Percentiles rank a stretch among this genome's conserved stretches.
Conservation (phyloP, 2,329 filamentous ascomycete genomes). For the Aspergillus fumigatus region DNA sequence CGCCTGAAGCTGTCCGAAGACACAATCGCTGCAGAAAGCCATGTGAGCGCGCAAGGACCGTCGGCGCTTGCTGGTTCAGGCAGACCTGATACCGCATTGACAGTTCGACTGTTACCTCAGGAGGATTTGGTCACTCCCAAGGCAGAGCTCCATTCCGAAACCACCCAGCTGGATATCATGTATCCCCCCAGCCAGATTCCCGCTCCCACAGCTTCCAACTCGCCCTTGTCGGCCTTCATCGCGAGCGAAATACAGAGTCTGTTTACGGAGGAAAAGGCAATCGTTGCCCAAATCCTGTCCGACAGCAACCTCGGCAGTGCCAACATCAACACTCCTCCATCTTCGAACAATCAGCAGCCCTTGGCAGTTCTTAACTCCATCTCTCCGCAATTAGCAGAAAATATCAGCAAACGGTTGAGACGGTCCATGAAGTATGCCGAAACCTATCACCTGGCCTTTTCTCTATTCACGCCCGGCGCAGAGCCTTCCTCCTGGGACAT, state of each 20-base stretch:
- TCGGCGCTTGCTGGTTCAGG: conserved; percentile 11
- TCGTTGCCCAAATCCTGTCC: conserved; percentile 70
- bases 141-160: conserved; percentile 64
- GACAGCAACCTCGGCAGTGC: conserved; percentile 39
- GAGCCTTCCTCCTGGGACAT: conserved; percentile 87
- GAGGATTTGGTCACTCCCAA: conserved; percentile 47
- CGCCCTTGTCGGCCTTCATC: conserved; percentile 69
- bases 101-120: conserved; percentile 62
- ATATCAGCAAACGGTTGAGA: conserved; percentile 67
- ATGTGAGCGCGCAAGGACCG: conserved; percentile 8
- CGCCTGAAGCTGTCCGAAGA: conserved; percentile 59
- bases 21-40: conserved; percentile 3
- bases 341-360: conserved; percentile 22
- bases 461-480: conserved; percentile 77
- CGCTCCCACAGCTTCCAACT: conserved; percentile 64
- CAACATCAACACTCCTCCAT: conserved; percentile 17
- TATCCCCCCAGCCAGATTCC: conserved; percentile 68
- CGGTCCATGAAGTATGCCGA: conserved; percentile 86
- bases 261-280: conserved; percentile 84
- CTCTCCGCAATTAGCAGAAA: conserved; percentile 48
- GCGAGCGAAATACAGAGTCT: conserved; percentile 71
- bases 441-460: conserved; percentile 94
- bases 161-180: conserved; percentile 68
- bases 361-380: conserved; percentile 32
- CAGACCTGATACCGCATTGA: conserved; percentile 55